Base-by-base conservation (phyloP, 805 yeast genomes). In the Candida boleticola region DNA sequence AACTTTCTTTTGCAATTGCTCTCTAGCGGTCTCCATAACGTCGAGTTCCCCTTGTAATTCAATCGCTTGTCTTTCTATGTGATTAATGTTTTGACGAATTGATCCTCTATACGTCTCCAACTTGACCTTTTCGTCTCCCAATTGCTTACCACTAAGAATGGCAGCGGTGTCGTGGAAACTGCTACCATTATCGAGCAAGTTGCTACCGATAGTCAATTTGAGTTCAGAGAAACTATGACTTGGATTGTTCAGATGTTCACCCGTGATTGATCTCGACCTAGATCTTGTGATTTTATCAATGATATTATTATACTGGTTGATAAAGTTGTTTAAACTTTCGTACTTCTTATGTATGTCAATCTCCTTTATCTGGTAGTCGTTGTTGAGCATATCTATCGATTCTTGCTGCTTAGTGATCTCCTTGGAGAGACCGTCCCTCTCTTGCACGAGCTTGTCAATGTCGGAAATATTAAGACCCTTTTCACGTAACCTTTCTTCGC, bases 391-490 rank as follows among this genome's bases (percentile, higher is more conserved):
- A 36, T 76, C 79, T 39, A 76, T 60, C 43, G 74, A 71, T 32
- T 58, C 53, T 38, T 60, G 61, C 10, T 63, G 50, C 3, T 54
- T 33, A 42, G 83, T 88, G 38, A 85, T 69, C 14, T 74, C 61
- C 47, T 73, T 72, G 4, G 82, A 70, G 4, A 84, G 58, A 36
- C 72, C 72, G 38, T 82, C 87, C 42, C 87, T 69, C 53, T 83
- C 87, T 25, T 64, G 62, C 51, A 77, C 80, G 63, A 84, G 71
- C 40, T 71, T 63, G 50, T 88, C 89, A 40, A 88, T 78, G 33
- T 79, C 82, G 13, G 68, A 71, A 3, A 85, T 73, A 3, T 85
- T 76, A 39, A 82, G 67, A 1, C 89, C 88, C 46, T 76, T 80
- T n/a, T 36, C 42, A 13, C 44, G 40, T 16, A 89, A 70, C 36